Evolutionary conservation across 2,329 filamentous ascomycete genomes (phyloP).

Genomic region (Fusarium mundagurra): DNA sequence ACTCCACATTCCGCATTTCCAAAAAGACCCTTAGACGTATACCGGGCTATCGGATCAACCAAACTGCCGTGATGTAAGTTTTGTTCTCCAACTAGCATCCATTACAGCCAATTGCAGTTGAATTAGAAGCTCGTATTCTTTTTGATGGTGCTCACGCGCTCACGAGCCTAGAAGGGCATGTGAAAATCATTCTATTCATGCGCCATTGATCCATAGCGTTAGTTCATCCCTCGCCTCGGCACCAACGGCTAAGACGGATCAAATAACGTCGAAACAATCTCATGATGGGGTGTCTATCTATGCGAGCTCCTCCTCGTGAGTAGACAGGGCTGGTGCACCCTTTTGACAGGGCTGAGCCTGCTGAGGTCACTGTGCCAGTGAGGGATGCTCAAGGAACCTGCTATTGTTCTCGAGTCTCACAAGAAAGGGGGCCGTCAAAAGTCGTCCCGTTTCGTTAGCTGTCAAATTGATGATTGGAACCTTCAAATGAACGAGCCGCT

Average conservation of each 20-base stretch:
- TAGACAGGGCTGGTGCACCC: not conserved
- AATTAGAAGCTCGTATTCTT: slow-evolving; percentile 31
- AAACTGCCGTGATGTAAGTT: slow-evolving; percentile 6
- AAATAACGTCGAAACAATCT: slow-evolving; percentile 7
- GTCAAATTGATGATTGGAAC: slow-evolving; percentile 22
- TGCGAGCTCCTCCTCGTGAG: slow-evolving; percentile 8
- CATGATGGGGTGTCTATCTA: slow-evolving; percentile 5
- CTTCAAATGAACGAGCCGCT: slow-evolving; percentile 23
- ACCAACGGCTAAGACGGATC: slow-evolving; percentile 34
- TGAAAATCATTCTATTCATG: slow-evolving; percentile 18
- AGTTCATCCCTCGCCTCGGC: slow-evolving; percentile 25
- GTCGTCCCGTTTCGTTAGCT: slow-evolving; percentile 10
- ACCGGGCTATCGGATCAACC: slow-evolving; percentile 27
- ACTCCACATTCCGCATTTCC: slow-evolving; percentile 30
- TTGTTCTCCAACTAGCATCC: not conserved
- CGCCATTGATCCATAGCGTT: slow-evolving; percentile 1
- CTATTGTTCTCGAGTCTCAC: not conserved
- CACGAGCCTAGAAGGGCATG: slow-evolving; percentile 31
- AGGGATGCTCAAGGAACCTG: not conserved
- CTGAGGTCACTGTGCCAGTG: slow-evolving; percentile 2
- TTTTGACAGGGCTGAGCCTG: not conserved
- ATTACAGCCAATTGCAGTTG: not conserved
- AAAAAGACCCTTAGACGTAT: not conserved
- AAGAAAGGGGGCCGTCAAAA: slow-evolving; percentile 25
- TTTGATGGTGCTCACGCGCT: slow-evolving; percentile 29